Percentiles rank a stretch among this genome's conserved stretches.
phyloP scores from a whole-genome alignment of 495 filamentous ascomycete species.

The Trichoderma erinaceum region DNA sequence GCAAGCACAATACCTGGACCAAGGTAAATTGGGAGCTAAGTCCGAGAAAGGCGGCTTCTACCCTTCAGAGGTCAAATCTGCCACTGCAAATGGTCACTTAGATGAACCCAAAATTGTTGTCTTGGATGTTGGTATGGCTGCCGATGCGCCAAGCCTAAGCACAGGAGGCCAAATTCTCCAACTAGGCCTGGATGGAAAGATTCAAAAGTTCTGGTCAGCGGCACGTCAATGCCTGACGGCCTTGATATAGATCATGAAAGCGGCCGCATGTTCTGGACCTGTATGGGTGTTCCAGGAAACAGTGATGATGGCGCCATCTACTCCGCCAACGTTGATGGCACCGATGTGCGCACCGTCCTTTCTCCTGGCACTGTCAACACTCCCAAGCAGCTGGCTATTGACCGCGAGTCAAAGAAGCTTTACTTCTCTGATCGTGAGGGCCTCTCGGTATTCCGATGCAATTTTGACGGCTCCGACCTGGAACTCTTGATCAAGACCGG shows the following conservation, averaged over 20 bases:
- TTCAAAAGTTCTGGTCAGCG: conserved; percentile 29
- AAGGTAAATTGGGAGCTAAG: neutral
- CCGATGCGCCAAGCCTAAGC: neutral
- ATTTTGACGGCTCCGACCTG: conserved; percentile 36
- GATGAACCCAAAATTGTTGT: neutral
- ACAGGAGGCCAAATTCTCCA: neutral
- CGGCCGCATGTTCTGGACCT: conserved; percentile 35
- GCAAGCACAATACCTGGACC: conserved; percentile 25
- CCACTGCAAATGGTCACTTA: neutral
- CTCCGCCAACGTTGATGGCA: conserved; percentile 20
- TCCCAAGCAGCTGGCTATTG: conserved; percentile 43
- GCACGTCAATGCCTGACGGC: conserved; percentile 35
- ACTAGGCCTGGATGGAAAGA: conserved; percentile 19
- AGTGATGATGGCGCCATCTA: conserved; percentile 5
- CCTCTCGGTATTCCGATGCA: conserved; percentile 33
- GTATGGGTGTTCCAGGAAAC: conserved; percentile 33
- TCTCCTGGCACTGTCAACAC: conserved; percentile 35
- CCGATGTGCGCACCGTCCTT: conserved; percentile 34
- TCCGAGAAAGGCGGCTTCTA: neutral
- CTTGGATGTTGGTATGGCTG: neutral
- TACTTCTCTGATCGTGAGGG: conserved; percentile 50
- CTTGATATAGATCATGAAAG: conserved; percentile 29
- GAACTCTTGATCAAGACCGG: conserved; percentile 33
- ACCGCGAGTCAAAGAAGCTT: conserved; percentile 26
- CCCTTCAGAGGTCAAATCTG: neutral